Base-by-base conservation (phyloP, 108 stramenopile species). In the Fistulifera pelliculosa region DNA sequence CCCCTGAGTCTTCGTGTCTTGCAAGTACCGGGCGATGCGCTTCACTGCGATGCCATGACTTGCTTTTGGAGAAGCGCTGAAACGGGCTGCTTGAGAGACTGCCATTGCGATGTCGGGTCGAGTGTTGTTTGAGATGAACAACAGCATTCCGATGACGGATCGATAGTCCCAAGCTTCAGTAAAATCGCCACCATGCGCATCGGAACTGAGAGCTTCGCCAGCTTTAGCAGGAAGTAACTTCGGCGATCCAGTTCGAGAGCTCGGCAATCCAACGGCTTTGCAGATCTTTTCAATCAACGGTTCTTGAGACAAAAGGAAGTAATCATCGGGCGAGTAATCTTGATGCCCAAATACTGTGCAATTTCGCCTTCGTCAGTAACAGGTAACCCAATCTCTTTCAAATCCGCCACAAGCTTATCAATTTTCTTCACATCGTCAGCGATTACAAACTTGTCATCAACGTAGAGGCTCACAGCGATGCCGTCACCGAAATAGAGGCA, bases 241-340 rank as follows among this genome's bases (percentile, higher is more conserved):
- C n/a, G n/a, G n/a, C n/a, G n/a, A n/a, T n/a, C n/a, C n/a, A n/a
- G n/a, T n/a, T n/a, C n/a, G n/a, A n/a, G 47, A 60, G 26, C 60
- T 53, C n/a, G 58, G 49, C 49, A 77, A 31, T 5, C 80, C 80
- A 27, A 73, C 66, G 13, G 71, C 66, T 0, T 44, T 44, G 22
- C 81, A 47, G 47, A 85, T 72, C 1, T 62, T 56, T 19, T 64
- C 56, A 27, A 60, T 74, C 12, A 76, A 58, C 8, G 75, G 75
- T 17, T 52, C 25, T 55, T 81, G 79, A 15, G 66, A 61, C 13
- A 15, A 31, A n/a, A 61, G 26, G 18, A n/a, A 25, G n/a, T 58
- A 26, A n/a, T 24, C 47, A 58, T 49, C 27, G 24, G 24, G 11
- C 58, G 18, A 6, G 16, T 24, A 19, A 69, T 19, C 16, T 66